phyloP scores from a whole-genome alignment of 2,329 filamentous ascomycete species.

The Fusarium anthophilum region DNA sequence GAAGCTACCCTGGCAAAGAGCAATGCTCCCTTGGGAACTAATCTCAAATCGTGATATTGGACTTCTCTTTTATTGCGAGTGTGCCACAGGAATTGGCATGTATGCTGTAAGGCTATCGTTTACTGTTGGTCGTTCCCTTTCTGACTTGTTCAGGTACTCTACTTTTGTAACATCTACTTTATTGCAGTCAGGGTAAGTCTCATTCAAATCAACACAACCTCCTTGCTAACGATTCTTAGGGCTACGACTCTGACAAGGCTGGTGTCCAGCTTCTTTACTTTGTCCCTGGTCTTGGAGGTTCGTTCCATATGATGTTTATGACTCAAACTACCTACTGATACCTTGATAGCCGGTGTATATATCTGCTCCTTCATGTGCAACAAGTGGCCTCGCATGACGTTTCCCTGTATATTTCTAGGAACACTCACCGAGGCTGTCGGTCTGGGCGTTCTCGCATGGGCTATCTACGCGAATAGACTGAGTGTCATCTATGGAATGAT shows the following conservation, averaged over 20 bases:
- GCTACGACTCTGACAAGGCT: constrained; percentile 59
- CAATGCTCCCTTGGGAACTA: constrained; percentile 72
- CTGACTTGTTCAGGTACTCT: constrained; percentile 62
- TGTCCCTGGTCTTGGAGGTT: constrained; percentile 69
- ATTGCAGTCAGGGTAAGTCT: constrained; percentile 60
- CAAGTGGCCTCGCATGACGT: constrained; percentile 68
- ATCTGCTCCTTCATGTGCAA: constrained; percentile 69
- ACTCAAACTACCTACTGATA: not conserved
- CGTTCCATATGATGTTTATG: not conserved
- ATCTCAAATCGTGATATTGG: constrained; percentile 66
- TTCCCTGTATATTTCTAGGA: constrained; percentile 65
- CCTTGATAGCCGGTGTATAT: constrained; percentile 60
- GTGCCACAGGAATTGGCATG: constrained; percentile 66
- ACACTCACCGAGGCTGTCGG: constrained; percentile 66
- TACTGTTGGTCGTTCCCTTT: constrained; percentile 33
- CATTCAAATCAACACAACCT: too few species aligned
- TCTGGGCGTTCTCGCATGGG: constrained; percentile 66
- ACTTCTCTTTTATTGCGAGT: constrained; percentile 70
- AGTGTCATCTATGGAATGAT: constrained; percentile 72
- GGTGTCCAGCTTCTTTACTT: constrained; percentile 70
- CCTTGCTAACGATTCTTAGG: constrained; percentile 44
- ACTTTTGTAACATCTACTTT: constrained; percentile 76
- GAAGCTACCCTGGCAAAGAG: constrained; percentile 62
- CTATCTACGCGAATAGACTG: constrained; percentile 59
- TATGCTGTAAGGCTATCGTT: constrained; percentile 50